phyloP scores from a whole-genome alignment of 805 yeast species.

The Candida orba region DNA sequence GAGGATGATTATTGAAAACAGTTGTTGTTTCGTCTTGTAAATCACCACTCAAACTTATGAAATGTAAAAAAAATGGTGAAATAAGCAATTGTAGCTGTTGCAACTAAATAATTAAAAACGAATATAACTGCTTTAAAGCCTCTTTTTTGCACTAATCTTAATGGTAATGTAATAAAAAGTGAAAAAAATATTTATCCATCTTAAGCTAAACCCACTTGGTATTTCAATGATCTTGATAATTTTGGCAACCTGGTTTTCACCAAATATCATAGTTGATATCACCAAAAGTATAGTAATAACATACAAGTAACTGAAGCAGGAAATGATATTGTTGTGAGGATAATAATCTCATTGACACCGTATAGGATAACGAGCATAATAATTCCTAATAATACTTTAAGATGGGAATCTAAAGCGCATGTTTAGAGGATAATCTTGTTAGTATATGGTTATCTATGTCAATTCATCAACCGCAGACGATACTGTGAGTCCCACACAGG shows the following conservation, averaged over 20 bases:
- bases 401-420: slow-evolving; percentile 16
- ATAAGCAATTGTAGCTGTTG: slow-evolving; percentile 44
- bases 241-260: slow-evolving; percentile 25
- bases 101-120: slow-evolving; percentile 52
- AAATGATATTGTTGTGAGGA: slow-evolving; percentile 35
- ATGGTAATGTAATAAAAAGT: slow-evolving; percentile 63
- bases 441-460: neutral
- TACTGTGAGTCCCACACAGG: no score
- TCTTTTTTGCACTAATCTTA: slow-evolving; percentile 57
- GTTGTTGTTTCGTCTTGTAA: slow-evolving; percentile 9
- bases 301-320: slow-evolving; percentile 70
- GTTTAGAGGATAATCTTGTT: slow-evolving; percentile 11
- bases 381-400: slow-evolving; percentile 21
- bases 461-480: no score
- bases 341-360: slow-evolving; percentile 22
- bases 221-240: slow-evolving; percentile 37
- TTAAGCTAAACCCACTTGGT: slow-evolving; percentile 59
- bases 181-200: slow-evolving; percentile 76
- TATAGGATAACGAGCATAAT: slow-evolving; percentile 16
- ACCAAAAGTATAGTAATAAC: slow-evolving; percentile 49
- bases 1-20: slow-evolving; percentile 3
- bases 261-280: slow-evolving; percentile 29
- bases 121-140: slow-evolving; percentile 68
- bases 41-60: slow-evolving; percentile 5
- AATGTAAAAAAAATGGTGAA: slow-evolving; percentile 37